Evolutionary conservation across 2,329 filamentous ascomycete species (phyloP), one percentile per base, ranked within the genome.

Genomic region (Xylariaceae sp.): DNA sequence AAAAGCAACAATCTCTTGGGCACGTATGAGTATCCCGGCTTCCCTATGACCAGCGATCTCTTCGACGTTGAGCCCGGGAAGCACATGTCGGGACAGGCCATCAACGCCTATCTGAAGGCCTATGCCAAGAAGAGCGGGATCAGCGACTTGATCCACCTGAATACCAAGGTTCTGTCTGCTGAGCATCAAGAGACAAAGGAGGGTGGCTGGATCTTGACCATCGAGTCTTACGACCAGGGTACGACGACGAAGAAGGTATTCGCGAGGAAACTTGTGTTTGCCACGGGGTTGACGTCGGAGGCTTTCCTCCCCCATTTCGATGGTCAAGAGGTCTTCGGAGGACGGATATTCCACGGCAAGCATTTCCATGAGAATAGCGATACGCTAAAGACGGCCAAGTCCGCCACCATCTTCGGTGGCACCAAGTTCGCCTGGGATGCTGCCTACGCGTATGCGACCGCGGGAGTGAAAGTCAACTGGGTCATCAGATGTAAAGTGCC

Each of bases 1-100:
- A 88, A 85, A 67, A 86, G 83, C 56, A 92, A 93, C 73, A 92
- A 92, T 67, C 80, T 90, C 70, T 71, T 87, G 9, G 88, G 88
- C 2, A 88, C 84, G 0, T 90, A 87, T 65, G 87, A 92, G 71
- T 91, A 83, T 67, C 83, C 84, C 0, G 89, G 90, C 66, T 90
- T 89, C 61, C 87, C 88, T 15, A 88, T 92, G 84, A 77, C 80
- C 59, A 72, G 75, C 6, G 78, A 79, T 17, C 82, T 61, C 64
- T 78, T 78, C 59, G 75, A 72, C 23, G 76, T 82, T 45, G 75
- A 72, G 51, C 55, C 61, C 5, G 82, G 81, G 13, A 70, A 86
- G 55, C 84, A 88, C 68, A 82, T 89, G 53, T 80, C 84, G 0
- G 86, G 83, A 0, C 63, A 74, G 0, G 78, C 80, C 1, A 71